These are phyloP conservation scores for Neurospora terricola DNA, from an alignment of 495 filamentous ascomycete species.

Conservation along the genomic window DNA sequence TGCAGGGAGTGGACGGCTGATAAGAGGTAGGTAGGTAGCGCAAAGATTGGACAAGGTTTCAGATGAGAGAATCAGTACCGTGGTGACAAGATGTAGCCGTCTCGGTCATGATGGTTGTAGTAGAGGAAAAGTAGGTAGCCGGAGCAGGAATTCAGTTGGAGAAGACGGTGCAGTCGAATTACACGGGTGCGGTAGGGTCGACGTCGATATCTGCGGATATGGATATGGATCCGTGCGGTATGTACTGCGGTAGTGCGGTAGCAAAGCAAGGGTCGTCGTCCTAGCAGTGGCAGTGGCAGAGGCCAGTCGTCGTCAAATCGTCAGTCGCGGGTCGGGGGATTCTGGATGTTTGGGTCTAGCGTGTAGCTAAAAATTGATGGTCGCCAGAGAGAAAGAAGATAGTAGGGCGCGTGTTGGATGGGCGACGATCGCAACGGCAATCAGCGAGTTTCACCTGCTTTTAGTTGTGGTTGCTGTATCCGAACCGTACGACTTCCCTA, in stretches of 20 bases:
- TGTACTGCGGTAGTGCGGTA: background rate
- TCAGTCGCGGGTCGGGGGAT: background rate
- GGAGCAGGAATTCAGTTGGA: background rate
- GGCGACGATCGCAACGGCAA: background rate
- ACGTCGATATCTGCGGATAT: background rate
- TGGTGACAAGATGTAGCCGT: conserved; percentile 47
- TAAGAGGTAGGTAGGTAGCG: conserved; percentile 6
- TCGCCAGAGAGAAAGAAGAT: background rate
- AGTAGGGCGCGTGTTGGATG: background rate
- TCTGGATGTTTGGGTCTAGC: background rate
- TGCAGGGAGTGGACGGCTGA: conserved; percentile 1
- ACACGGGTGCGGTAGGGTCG: background rate
- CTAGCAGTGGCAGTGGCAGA: background rate
- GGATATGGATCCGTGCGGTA: background rate
- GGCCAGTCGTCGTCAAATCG: background rate
- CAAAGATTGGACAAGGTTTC: background rate
- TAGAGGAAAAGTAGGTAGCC: background rate
- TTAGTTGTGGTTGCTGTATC: background rate
- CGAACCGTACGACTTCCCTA: background rate
- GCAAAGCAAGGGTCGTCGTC: background rate
- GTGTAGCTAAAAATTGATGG: background rate
- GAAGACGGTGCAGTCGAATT: background rate
- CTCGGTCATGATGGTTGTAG: conserved; percentile 58
- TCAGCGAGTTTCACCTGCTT: background rate
- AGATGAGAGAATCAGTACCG: conserved; percentile 37